Conservation (phyloP, 2,329 filamentous ascomycete species). For the Colletotrichum tofieldiae region DNA sequence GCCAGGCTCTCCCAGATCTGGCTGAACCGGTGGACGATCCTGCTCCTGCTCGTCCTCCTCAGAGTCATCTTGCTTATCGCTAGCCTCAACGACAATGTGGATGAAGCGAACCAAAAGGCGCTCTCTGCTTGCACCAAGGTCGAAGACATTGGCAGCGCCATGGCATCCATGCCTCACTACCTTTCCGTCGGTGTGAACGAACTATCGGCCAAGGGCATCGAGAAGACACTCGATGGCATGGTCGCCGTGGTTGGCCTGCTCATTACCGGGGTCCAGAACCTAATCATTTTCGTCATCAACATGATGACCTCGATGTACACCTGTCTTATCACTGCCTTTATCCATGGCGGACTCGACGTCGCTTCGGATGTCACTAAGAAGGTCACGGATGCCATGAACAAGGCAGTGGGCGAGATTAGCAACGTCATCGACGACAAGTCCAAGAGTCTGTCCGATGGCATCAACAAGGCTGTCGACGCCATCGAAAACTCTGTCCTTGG, state of each 20-base stretch:
- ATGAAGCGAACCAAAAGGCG: conserved; percentile 83
- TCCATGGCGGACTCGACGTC: conserved; percentile 84
- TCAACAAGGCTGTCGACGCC: conserved; percentile 64
- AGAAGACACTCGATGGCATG: conserved; percentile 84
- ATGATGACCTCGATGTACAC: conserved; percentile 92
- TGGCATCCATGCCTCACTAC: conserved; percentile 99
- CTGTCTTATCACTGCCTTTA: conserved; percentile 88
- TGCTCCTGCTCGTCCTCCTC: conserved; percentile 88
- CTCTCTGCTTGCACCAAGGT: conserved; percentile 92
- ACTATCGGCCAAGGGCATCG: conserved; percentile 84
- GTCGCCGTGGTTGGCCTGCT: conserved; percentile 84
- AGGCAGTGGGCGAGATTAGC: conserved; percentile 70
- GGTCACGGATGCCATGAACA: conserved; percentile 65
- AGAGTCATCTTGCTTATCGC: conserved; percentile 84
- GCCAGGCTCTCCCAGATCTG: conserved; percentile 95
- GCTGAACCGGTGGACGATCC: conserved; percentile 97
- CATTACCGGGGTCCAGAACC: conserved; percentile 86
- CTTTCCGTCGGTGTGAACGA: conserved; percentile 91
- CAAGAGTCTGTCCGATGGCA: conserved; percentile 62
- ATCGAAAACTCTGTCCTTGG: conserved; percentile 65
- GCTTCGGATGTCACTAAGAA: conserved; percentile 69
- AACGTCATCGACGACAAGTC: conserved; percentile 72
- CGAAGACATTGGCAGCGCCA: conserved; percentile 91
- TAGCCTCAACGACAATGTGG: conserved; percentile 81
- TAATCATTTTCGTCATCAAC: conserved; percentile 93